Conservation (phyloP, 2,329 filamentous ascomycete genomes). For the Trichoderma aggressivum region DNA sequence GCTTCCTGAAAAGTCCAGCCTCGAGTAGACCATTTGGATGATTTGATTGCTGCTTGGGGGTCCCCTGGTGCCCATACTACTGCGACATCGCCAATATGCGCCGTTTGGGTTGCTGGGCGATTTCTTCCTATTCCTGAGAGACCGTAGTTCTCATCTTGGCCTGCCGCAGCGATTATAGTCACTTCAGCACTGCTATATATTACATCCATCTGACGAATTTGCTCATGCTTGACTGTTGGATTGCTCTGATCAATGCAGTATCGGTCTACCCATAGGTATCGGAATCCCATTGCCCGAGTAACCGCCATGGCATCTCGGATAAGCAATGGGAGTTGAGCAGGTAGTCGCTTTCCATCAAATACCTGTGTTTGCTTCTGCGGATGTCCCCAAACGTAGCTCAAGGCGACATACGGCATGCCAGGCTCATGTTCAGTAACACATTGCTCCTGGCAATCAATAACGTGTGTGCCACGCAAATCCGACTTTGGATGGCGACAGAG, state of each 20-base stretch:
- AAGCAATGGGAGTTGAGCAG: neutral
- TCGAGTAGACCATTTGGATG: neutral
- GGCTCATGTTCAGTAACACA: neutral
- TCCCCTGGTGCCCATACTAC: neutral
- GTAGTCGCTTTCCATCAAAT: neutral
- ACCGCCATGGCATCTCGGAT: neutral
- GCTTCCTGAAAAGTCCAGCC: neutral
- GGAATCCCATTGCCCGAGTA: neutral
- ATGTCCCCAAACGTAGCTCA: neutral
- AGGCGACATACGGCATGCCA: neutral
- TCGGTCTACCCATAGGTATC: neutral
- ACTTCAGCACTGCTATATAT: neutral
- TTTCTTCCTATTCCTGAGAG: neutral
- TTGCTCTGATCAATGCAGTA: neutral
- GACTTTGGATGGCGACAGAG: neutral
- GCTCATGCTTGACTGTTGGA: neutral
- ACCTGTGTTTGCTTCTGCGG: neutral
- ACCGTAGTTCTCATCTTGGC: neutral
- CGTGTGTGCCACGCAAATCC: neutral
- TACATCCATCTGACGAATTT: neutral
- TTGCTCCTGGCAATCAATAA: neutral
- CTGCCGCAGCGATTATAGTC: neutral
- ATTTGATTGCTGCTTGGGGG: neutral
- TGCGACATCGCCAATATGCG: neutral
- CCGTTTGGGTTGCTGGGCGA: neutral